Percentiles rank a stretch among this genome's conserved stretches.
These are phyloP conservation scores for Trichoderma aggressivum DNA, from an alignment of 2,329 filamentous ascomycete genomes.

Conservation along the genomic window DNA sequence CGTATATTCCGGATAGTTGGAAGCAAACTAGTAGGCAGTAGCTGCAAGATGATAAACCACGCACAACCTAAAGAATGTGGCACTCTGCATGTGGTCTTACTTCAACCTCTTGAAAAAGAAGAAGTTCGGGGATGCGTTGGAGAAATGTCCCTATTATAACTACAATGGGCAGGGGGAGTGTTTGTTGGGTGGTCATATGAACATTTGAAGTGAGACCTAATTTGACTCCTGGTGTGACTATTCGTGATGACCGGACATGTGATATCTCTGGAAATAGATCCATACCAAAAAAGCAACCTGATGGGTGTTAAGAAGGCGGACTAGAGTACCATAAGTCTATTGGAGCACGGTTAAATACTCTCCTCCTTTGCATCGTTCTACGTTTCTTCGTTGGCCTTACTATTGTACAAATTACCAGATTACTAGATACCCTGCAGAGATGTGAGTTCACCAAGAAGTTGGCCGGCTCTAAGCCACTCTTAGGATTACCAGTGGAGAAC, in stretches of 20 bases:
- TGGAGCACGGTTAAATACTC: background rate
- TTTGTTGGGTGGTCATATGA: background rate
- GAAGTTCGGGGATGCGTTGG: background rate
- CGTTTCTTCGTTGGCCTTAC: background rate
- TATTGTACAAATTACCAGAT: background rate
- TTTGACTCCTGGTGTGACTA: background rate
- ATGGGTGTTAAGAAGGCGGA: too few relatives aligned
- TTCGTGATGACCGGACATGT: background rate
- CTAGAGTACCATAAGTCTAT: background rate
- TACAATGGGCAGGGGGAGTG: background rate
- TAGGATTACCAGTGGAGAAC: background rate
- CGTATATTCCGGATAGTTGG: background rate
- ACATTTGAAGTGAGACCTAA: background rate
- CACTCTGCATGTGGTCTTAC: background rate
- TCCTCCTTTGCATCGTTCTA: too few relatives aligned
- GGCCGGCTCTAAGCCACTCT: background rate
- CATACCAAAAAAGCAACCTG: too few relatives aligned
- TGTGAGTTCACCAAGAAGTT: background rate
- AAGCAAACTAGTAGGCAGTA: background rate
- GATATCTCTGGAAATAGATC: background rate
- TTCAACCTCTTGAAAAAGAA: background rate
- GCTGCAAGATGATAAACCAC: background rate
- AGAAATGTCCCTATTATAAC: background rate
- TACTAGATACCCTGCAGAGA: background rate
- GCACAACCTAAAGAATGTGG: background rate